A percentile compares a stretch with the other conserved stretches of the same genome.
Conservation (phyloP, 805 yeast genomes). For the Sugiyamaella lignohabitans region DNA sequence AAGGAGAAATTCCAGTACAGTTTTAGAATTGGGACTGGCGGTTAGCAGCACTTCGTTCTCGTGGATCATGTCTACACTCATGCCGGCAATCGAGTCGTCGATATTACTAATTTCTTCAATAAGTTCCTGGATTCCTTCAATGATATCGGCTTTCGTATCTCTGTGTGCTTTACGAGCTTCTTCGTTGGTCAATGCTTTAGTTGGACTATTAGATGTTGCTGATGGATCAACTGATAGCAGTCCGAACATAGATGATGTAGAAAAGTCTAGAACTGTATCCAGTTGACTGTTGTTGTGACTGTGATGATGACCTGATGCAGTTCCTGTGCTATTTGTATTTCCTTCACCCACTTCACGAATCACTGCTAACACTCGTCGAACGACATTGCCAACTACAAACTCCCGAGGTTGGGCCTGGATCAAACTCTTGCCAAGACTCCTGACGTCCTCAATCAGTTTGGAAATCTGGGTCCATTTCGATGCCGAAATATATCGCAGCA, state of each 20-base stretch:
- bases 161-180: slow-evolving; percentile 20
- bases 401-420: slow-evolving; percentile 80
- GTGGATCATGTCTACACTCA: slow-evolving; percentile 90
- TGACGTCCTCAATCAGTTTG: slow-evolving; percentile 64
- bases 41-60: slow-evolving; percentile 67
- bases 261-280: slow-evolving; percentile 32
- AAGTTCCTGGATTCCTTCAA: slow-evolving; percentile 87
- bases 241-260: slow-evolving; percentile 81
- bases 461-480: slow-evolving; percentile 80
- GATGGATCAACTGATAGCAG: slow-evolving; percentile 45
- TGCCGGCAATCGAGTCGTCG: slow-evolving; percentile 83
- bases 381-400: slow-evolving; percentile 82
- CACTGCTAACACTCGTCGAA: slow-evolving; percentile 79
- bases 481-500: slow-evolving; percentile 82
- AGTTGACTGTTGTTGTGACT: neutral
- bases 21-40: slow-evolving; percentile 90
- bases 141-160: slow-evolving; percentile 77
- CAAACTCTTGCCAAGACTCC: slow-evolving; percentile 63
- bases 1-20: slow-evolving; percentile 78
- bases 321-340: slow-evolving; percentile 15
- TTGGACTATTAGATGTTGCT: too few species aligned
- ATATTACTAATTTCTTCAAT: slow-evolving; percentile 86
- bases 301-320: neutral
- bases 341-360: slow-evolving; percentile 81
- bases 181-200: neutral